These are phyloP conservation scores for Novymonas esmeraldas DNA, from an alignment of 208 protist genomes.

Conservation along the genomic window DNA sequence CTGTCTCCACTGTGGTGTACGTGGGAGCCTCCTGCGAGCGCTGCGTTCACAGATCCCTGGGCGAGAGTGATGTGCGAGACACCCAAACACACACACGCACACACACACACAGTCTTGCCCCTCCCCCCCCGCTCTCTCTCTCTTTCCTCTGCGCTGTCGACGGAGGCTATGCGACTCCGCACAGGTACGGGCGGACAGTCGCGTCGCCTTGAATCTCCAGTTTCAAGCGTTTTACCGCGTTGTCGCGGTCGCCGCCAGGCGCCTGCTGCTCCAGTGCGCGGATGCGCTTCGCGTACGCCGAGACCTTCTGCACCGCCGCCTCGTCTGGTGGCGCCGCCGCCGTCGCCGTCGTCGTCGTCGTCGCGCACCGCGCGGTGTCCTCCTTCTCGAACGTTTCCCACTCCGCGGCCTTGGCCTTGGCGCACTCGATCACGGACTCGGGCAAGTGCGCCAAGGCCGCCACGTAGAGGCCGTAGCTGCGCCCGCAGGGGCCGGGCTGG, in stretches of 20 bases:
- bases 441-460: constrained; percentile 89
- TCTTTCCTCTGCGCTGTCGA: neutral
- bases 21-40: no score
- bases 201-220: constrained; percentile 54
- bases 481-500: constrained; percentile 83
- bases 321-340: constrained; percentile 15
- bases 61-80: no score
- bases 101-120: neutral
- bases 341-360: neutral
- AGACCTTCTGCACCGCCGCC: constrained; percentile 39
- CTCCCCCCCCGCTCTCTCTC: neutral
- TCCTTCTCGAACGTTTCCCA: constrained; percentile 82
- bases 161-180: neutral
- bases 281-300: constrained; percentile 72
- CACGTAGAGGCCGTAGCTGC: constrained; percentile 95
- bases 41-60: no score
- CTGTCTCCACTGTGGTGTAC: no score
- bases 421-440: constrained; percentile 73
- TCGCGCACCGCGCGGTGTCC: neutral
- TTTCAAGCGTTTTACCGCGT: constrained; percentile 40
- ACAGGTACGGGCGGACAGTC: constrained; percentile 35
- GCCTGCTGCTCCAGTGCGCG: constrained; percentile 46
- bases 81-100: no score
- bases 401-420: constrained; percentile 82
- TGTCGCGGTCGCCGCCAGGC: constrained; percentile 28